Percentiles rank a stretch among this genome's conserved stretches.
Evolutionary conservation across 495 filamentous ascomycete species (phyloP).

Genomic region (Penicillium lagena): DNA sequence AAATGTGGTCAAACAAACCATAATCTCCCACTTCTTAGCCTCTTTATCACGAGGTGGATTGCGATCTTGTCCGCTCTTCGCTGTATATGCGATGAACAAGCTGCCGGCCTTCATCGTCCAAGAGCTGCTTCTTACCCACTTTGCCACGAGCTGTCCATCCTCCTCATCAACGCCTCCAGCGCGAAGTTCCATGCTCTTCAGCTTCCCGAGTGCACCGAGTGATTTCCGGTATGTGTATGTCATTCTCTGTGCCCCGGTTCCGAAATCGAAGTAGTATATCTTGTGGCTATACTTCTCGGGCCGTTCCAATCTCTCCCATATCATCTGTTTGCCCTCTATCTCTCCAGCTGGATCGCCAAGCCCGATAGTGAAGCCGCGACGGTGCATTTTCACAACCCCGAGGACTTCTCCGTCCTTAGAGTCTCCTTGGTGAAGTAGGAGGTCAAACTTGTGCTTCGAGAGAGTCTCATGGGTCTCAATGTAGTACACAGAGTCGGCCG

Average conservation of each 20-base stretch:
- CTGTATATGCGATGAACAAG: background rate
- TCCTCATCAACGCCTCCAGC: slow-evolving; percentile 1
- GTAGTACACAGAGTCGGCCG: background rate
- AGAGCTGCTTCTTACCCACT: slow-evolving; percentile 1
- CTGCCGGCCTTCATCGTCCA: slow-evolving; percentile 1
- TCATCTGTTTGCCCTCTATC: background rate
- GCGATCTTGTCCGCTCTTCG: background rate
- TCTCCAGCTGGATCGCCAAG: slow-evolving; percentile 1
- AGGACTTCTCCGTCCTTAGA: background rate
- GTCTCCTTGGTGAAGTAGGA: slow-evolving; percentile 1
- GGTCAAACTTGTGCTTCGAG: slow-evolving; percentile 1
- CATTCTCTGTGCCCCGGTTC: background rate
- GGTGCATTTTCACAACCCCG: background rate
- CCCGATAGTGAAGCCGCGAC: background rate
- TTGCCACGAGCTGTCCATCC: background rate
- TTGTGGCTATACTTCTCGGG: background rate
- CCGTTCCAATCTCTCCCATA: slow-evolving; percentile 1
- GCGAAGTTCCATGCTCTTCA: slow-evolving; percentile 1
- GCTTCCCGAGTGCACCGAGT: background rate
- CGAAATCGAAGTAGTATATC: slow-evolving; percentile 1
- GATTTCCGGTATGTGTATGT: slow-evolving; percentile 1
- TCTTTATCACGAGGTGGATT: background rate
- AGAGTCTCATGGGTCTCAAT: background rate
- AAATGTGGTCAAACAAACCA: slow-evolving; percentile 2
- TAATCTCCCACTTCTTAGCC: background rate